Percentiles rank a stretch among this genome's conserved stretches.
Conservation (phyloP, 148 eudicot species). For the Beta vulgaris region DNA sequence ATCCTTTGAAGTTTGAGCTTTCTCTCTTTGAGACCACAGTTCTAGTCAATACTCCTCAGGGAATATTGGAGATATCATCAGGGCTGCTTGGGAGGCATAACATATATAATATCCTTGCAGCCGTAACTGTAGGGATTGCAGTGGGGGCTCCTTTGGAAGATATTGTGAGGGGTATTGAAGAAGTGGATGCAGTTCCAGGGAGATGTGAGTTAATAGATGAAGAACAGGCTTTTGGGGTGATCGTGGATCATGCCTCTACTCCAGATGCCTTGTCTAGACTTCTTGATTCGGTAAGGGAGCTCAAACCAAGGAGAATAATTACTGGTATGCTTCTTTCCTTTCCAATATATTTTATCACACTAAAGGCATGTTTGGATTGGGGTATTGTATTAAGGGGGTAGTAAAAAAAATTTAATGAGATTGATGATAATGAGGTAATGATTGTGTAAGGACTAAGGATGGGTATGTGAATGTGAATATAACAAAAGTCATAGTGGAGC, state of each 20-base stretch:
- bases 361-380: no score
- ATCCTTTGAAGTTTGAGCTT: constrained; percentile 75
- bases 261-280: constrained; percentile 83
- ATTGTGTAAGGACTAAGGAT: no score
- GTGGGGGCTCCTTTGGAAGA: constrained; percentile 98
- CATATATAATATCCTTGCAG: constrained; percentile 86
- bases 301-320: constrained; percentile 75
- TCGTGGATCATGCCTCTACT: constrained; percentile 86
- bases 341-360: not conserved
- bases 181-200: constrained; percentile 96
- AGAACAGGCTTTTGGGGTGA: constrained; percentile 96
- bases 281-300: constrained; percentile 89
- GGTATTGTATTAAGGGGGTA: no score
- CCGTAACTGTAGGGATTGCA: constrained; percentile 92
- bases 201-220: constrained; percentile 97
- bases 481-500: no score
- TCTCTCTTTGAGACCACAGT: constrained; percentile 97
- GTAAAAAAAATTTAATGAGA: no score
- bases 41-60: constrained; percentile 82
- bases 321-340: constrained; percentile 54
- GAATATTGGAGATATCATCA: constrained; percentile 93
- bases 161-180: constrained; percentile 97
- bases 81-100: constrained; percentile 93
- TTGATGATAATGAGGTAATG: no score
- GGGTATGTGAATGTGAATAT: no score